Evolutionary conservation across 192 early-diverging fungal species (phyloP).

Genomic region (Thoreauomyces humboldtii): DNA sequence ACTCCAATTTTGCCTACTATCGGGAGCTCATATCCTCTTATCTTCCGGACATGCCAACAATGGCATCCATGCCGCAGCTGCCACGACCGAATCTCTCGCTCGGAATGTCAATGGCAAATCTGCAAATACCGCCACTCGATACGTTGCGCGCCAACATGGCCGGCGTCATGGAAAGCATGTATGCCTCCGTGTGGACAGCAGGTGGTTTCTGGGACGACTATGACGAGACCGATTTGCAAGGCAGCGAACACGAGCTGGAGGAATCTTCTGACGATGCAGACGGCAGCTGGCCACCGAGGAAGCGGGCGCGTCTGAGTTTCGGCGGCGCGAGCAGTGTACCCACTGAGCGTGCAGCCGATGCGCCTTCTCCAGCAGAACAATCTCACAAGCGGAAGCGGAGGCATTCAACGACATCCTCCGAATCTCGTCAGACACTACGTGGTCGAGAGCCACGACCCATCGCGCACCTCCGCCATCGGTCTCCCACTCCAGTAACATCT

Average conservation of each 20-base stretch:
- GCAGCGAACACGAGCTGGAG: not conserved
- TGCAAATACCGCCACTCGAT: constrained; percentile 3
- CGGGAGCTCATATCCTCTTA: constrained; percentile 39
- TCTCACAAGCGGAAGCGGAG: constrained; percentile 4
- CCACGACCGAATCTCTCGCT: not conserved
- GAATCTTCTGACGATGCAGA: constrained; percentile 8
- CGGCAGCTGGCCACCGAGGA: constrained; percentile 4
- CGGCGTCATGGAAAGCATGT: constrained; percentile 6
- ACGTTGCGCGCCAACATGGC: not conserved
- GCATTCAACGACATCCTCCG: no score
- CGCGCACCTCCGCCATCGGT: no score
- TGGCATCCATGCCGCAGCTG: constrained; percentile 19
- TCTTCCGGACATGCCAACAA: constrained; percentile 30
- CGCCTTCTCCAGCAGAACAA: not conserved
- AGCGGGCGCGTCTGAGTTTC: not conserved
- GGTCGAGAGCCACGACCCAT: no score
- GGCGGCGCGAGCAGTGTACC: not conserved
- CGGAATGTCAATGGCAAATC: constrained; percentile 5
- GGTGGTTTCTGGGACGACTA: constrained; percentile 23
- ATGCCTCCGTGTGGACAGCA: constrained; percentile 13
- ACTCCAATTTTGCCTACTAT: constrained; percentile 40
- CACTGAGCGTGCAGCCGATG: not conserved
- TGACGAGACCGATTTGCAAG: not conserved
- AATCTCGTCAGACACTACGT: no score
- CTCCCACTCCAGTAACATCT: no score